Conservation (phyloP, 2,329 filamentous ascomycete genomes). For the Penicillium sp. region DNA sequence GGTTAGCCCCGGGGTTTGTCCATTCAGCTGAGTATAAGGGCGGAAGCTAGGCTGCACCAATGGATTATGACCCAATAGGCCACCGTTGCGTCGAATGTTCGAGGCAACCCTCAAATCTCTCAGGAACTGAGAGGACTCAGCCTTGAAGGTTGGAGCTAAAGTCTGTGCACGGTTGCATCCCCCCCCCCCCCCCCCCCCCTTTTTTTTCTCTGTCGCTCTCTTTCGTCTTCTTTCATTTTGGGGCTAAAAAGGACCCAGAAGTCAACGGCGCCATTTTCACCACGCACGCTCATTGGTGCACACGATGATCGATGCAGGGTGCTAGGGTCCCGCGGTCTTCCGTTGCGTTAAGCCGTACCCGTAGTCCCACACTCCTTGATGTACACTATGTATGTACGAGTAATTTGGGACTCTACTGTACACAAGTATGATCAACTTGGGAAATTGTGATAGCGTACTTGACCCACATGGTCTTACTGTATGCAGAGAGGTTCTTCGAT, state of each 20-base stretch:
- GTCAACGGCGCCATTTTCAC: constrained; percentile 14
- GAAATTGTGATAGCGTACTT: constrained; percentile 4
- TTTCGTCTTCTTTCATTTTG: neutral
- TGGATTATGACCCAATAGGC: neutral
- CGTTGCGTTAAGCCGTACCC: constrained; percentile 24
- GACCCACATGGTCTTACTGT: constrained; percentile 6
- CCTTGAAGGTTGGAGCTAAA: constrained; percentile 26
- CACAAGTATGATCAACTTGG: neutral
- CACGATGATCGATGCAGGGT: constrained; percentile 28
- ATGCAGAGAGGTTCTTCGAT: constrained; percentile 3
- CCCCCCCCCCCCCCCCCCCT: constrained; percentile 1
- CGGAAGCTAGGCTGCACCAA: neutral
- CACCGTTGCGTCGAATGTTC: neutral
- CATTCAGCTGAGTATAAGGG: constrained; percentile 1
- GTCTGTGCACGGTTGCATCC: constrained; percentile 14
- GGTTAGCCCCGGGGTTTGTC: constrained; percentile 13
- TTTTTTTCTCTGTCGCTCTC: constrained; percentile 7
- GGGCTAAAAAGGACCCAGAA: constrained; percentile 1
- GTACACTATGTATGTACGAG: neutral
- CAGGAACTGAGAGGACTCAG: constrained; percentile 12
- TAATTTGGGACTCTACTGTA: neutral
- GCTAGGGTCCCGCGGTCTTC: constrained; percentile 19
- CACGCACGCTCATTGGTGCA: constrained; percentile 3
- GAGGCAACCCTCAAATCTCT: neutral
- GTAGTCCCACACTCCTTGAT: constrained; percentile 17